A percentile compares a stretch with the other conserved stretches of the same genome.
Evolutionary conservation across 73 alveolate genomes (phyloP).

Genomic region (Paramecium sonneborni): DNA sequence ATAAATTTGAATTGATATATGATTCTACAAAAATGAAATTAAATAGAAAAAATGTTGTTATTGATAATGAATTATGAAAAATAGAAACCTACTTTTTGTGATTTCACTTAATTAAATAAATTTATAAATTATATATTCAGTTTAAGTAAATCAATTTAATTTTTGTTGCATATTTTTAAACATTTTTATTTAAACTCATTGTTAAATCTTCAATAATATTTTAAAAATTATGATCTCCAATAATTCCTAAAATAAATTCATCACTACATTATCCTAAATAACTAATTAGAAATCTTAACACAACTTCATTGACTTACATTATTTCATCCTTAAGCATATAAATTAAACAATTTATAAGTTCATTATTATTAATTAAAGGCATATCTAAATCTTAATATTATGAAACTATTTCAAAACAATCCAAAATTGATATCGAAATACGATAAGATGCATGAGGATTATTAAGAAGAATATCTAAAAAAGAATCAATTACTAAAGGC

Average conservation of each 20-base stretch:
- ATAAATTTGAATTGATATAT: conserved; percentile 15
- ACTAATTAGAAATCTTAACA: neutral
- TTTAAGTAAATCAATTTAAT: neutral
- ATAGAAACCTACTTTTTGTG: neutral
- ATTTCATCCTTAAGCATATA: neutral
- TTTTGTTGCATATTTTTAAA: too few relatives aligned
- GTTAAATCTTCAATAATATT: too few relatives aligned
- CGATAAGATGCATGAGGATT: neutral
- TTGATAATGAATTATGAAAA: conserved; percentile 1
- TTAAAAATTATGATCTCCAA: too few relatives aligned
- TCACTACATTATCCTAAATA: too few relatives aligned
- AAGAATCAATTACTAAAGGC: neutral
- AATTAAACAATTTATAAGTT: neutral
- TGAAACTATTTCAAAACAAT: neutral
- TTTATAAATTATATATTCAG: neutral
- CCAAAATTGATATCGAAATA: neutral
- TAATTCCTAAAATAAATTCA: too few relatives aligned
- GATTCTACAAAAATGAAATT: neutral
- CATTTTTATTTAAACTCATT: too few relatives aligned
- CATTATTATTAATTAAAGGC: neutral
- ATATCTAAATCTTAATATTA: neutral
- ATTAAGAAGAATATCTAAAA: neutral
- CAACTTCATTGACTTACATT: neutral
- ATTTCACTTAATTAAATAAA: neutral
- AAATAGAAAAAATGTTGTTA: neutral